Evolutionary conservation across 108 stramenopile species (phyloP).

Genomic region (Skeletonema tropicum): DNA sequence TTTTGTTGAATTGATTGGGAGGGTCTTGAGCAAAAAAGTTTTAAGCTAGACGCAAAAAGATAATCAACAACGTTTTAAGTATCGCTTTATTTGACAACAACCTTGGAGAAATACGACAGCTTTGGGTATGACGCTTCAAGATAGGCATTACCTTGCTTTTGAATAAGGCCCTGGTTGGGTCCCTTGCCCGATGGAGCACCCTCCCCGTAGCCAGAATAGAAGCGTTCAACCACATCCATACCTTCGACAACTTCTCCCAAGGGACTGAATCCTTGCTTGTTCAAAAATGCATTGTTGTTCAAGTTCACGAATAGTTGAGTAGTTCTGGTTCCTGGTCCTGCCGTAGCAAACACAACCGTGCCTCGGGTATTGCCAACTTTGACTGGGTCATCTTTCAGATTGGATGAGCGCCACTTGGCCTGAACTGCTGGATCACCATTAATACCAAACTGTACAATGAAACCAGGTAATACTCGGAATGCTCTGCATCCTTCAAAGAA

Average conservation of each 20-base stretch:
- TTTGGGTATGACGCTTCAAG: slow-evolving; percentile 73
- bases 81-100: slow-evolving; percentile 35
- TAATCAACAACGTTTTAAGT: background rate
- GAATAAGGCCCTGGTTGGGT: slow-evolving; percentile 83
- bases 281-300: slow-evolving; percentile 80
- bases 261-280: slow-evolving; percentile 93
- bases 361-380: slow-evolving; percentile 79
- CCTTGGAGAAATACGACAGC: slow-evolving; percentile 79
- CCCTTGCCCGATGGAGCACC: slow-evolving; percentile 81
- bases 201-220: slow-evolving; percentile 93
- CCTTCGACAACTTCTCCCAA: slow-evolving; percentile 90
- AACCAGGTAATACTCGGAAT: slow-evolving; percentile 91
- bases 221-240: slow-evolving; percentile 86
- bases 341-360: slow-evolving; percentile 91
- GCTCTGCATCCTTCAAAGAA: slow-evolving; percentile 82
- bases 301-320: slow-evolving; percentile 92
- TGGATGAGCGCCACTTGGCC: slow-evolving; percentile 65
- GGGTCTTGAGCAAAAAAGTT: no score
- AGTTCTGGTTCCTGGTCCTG: slow-evolving; percentile 89
- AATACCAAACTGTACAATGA: slow-evolving; percentile 94
- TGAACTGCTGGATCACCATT: slow-evolving; percentile 77
- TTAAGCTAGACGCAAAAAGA: no score
- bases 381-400: slow-evolving; percentile 86
- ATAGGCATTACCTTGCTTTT: slow-evolving; percentile 79
- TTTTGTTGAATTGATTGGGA: no score